Conservation (phyloP, 1,284 basidiomycete genomes). For the Sporisorium exsertum region DNA sequence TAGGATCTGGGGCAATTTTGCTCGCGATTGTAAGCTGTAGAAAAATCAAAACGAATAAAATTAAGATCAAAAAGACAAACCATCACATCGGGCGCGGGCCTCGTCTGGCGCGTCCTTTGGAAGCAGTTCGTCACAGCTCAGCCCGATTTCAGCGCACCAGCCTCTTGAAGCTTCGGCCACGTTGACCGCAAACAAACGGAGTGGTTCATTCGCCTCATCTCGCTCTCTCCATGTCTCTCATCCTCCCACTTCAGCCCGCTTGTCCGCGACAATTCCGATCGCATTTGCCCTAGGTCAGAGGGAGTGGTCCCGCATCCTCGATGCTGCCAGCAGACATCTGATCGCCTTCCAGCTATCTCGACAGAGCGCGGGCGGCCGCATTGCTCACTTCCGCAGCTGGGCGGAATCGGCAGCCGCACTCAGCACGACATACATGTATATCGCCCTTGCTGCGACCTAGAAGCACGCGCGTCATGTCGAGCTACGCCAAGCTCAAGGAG, state of each 20-base stretch:
- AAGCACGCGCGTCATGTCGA: conserved; percentile 27
- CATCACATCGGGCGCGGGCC: not conserved
- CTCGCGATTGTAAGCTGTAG: no score
- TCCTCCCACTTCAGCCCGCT: conserved; percentile 1
- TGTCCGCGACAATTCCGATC: no score
- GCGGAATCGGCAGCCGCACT: not conserved
- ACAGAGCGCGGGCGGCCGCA: conserved; percentile 8
- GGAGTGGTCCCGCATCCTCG: not conserved
- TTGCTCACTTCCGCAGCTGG: not conserved
- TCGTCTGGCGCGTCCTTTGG: not conserved
- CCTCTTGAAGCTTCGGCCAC: not conserved
- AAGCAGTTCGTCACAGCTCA: not conserved
- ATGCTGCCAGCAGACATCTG: conserved; percentile 14
- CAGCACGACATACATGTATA: not conserved
- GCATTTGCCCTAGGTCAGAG: conserved; percentile 13
- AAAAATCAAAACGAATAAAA: not conserved
- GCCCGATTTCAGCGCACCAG: not conserved
- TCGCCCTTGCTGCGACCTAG: no score
- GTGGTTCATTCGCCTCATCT: not conserved
- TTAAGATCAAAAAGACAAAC: not conserved
- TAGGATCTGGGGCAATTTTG: no score
- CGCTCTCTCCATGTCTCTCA: not conserved
- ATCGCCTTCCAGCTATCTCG: conserved; percentile 3
- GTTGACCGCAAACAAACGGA: not conserved
- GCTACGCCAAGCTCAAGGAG: conserved; percentile 46